A percentile compares a stretch with the other conserved stretches of the same genome.
Evolutionary conservation across 2,329 filamentous ascomycete species (phyloP).

Genomic region (Claviceps quebecensis): DNA sequence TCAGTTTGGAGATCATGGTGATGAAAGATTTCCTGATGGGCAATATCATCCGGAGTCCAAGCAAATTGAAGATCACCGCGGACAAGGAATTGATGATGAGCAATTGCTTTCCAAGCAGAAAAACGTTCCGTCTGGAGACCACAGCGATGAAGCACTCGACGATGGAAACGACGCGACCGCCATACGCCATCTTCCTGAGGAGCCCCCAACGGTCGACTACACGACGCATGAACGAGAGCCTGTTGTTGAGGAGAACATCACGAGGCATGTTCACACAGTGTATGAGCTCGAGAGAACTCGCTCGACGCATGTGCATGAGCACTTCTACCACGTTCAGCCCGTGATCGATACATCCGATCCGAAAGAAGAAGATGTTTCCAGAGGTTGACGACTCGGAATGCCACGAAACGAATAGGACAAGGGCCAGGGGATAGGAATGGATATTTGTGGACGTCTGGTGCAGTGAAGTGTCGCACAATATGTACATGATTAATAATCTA

Average conservation of each 20-base stretch:
- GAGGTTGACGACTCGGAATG: background rate
- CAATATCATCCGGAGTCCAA: too few species aligned
- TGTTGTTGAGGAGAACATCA: constrained; percentile 1
- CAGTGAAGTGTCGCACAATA: too few species aligned
- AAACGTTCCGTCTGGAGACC: too few species aligned
- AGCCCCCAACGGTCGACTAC: background rate
- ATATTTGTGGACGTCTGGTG: background rate
- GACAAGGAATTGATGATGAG: too few species aligned
- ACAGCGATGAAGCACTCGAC: too few species aligned
- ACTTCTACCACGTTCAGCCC: constrained; percentile 1
- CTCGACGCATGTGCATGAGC: constrained; percentile 4
- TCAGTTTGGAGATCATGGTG: too few species aligned
- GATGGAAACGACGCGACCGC: background rate
- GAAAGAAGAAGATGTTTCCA: background rate
- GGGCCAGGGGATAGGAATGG: background rate
- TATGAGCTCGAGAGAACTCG: background rate
- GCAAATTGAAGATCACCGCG: too few species aligned
- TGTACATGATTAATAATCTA: too few species aligned
- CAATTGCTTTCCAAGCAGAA: too few species aligned
- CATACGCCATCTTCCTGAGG: background rate
- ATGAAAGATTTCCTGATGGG: too few species aligned
- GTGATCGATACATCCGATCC: background rate
- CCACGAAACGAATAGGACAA: background rate
- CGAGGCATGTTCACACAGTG: constrained; percentile 2
- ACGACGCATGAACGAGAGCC: background rate